Evolutionary conservation across 495 filamentous ascomycete species (phyloP).

Genomic region (Filosporella fistucella): DNA sequence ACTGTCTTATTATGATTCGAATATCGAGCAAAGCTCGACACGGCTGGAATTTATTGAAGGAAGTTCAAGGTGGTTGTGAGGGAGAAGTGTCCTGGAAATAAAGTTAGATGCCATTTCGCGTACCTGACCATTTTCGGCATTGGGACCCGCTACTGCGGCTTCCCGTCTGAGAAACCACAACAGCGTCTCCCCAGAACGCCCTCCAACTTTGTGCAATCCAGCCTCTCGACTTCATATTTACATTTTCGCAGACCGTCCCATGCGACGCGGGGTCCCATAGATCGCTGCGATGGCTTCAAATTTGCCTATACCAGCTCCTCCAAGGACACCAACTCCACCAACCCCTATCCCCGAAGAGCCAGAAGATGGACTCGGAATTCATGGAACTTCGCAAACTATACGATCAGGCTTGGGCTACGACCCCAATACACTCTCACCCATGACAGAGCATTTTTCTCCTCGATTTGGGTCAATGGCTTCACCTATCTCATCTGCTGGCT

Average conservation of each 20-base stretch:
- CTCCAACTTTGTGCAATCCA: no score
- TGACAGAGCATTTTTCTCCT: conserved; percentile 46
- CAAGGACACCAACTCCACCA: conserved; percentile 66
- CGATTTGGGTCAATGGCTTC: conserved; percentile 30
- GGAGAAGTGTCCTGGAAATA: conserved; percentile 8
- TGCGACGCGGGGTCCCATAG: conserved; percentile 12
- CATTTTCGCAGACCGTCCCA: neutral
- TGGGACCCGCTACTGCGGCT: conserved; percentile 11
- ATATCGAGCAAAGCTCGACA: no score
- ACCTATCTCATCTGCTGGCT: conserved; percentile 20
- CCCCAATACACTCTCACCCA: conserved; percentile 60
- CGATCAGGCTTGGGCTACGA: conserved; percentile 43
- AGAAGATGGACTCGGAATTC: conserved; percentile 30
- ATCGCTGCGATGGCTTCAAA: conserved; percentile 46
- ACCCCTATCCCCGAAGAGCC: conserved; percentile 43
- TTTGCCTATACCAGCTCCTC: conserved; percentile 59
- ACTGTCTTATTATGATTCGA: no score
- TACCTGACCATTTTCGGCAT: conserved; percentile 3
- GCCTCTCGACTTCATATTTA: no score
- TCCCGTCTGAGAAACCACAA: conserved; percentile 4
- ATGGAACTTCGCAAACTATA: conserved; percentile 26
- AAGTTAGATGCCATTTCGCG: conserved; percentile 4
- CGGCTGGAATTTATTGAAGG: no score
- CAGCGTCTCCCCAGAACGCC: neutral
- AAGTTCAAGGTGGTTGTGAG: no score